phyloP scores from a whole-genome alignment of 108 stramenopile species.

The Nannochloropsis salina region DNA sequence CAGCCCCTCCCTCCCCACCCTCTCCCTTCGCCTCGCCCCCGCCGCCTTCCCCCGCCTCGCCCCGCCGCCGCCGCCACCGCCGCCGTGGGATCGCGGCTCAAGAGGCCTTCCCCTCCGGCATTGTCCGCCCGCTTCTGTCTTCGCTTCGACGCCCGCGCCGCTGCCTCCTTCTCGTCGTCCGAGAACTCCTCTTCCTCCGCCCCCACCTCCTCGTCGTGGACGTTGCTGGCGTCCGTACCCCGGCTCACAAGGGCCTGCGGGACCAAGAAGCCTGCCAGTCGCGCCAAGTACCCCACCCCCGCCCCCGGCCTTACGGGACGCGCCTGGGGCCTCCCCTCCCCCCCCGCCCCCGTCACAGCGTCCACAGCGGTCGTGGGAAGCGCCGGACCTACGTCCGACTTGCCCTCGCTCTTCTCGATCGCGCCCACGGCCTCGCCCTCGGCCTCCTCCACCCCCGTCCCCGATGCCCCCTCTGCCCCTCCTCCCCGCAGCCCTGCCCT shows the following conservation, averaged over 20 bases:
- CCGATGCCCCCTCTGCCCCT: neutral
- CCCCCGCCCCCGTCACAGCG: neutral
- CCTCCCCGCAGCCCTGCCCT: neutral
- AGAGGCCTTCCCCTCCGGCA: neutral
- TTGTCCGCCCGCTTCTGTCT: neutral
- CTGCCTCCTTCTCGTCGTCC: neutral
- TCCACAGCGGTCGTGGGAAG: neutral
- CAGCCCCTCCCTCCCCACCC: neutral
- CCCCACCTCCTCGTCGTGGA: constrained; percentile 17
- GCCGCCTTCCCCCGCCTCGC: neutral
- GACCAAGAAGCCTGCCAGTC: neutral
- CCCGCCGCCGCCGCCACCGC: neutral
- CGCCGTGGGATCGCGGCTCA: neutral
- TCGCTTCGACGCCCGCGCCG: neutral
- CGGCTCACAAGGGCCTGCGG: neutral
- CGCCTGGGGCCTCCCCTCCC: too few species aligned
- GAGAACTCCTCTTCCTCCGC: constrained; percentile 7
- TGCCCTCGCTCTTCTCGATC: neutral
- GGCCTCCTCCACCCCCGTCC: neutral
- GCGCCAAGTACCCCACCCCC: neutral
- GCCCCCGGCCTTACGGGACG: neutral
- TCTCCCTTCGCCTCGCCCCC: neutral
- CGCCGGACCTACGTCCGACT: neutral
- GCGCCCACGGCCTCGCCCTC: neutral
- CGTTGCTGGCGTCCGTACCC: constrained; percentile 9